Conservation (phyloP, 2,329 filamentous ascomycete species). For the Colletotrichum sp. region DNA sequence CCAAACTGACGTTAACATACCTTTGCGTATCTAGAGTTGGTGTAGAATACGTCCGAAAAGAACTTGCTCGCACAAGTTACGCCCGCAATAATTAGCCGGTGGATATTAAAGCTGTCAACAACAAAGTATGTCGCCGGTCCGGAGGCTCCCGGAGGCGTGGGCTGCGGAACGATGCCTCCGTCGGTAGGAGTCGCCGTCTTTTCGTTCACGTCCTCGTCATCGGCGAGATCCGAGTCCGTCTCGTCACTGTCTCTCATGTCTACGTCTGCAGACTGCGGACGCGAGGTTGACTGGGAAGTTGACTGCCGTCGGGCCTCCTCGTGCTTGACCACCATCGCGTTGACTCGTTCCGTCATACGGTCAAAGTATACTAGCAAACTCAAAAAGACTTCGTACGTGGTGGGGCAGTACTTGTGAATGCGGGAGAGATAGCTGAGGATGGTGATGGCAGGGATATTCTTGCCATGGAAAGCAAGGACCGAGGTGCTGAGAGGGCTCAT, state of each 20-base stretch:
- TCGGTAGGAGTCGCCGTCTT: conserved; percentile 27
- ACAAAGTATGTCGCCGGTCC: conserved; percentile 74
- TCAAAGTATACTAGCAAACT: conserved; percentile 97
- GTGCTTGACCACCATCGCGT: conserved; percentile 76
- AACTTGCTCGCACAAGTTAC: conserved; percentile 99
- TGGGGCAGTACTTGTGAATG: conserved; percentile 99
- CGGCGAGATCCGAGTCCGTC: conserved; percentile 56
- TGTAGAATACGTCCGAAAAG: conserved; percentile 99
- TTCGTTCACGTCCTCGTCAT: conserved; percentile 40
- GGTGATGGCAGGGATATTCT: conserved; percentile 96
- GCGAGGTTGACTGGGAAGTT: conserved; percentile 30
- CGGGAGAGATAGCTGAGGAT: conserved; percentile 94
- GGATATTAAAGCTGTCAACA: conserved; percentile 98
- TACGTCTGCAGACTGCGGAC: conserved; percentile 28
- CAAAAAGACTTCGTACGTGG: conserved; percentile 96
- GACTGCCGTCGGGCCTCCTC: conserved; percentile 55
- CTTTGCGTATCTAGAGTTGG: conserved; percentile 98
- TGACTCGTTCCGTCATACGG: conserved; percentile 96
- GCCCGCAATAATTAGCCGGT: conserved; percentile 92
- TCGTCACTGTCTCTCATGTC: conserved; percentile 44
- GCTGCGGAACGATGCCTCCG: background rate
- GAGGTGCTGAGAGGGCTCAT: conserved; percentile 63
- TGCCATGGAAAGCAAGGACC: conserved; percentile 95
- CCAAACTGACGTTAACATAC: conserved; percentile 53
- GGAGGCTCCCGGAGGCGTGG: conserved; percentile 20